Percentiles rank a stretch among this genome's conserved stretches.
These are phyloP conservation scores for Claviceps arundinis DNA, from an alignment of 2,329 filamentous ascomycete species.

Conservation along the genomic window DNA sequence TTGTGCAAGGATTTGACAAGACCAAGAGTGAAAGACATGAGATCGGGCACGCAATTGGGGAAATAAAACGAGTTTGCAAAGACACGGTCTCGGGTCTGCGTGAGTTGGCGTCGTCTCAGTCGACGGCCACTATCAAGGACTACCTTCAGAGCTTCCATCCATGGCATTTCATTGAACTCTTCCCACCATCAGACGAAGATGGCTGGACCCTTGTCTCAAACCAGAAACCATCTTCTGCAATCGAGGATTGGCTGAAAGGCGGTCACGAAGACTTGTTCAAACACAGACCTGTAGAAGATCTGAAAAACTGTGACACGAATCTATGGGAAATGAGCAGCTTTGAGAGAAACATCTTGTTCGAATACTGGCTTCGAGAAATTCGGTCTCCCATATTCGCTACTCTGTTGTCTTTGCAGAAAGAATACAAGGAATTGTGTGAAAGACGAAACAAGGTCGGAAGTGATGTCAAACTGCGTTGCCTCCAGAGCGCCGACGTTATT, in stretches of 20 bases:
- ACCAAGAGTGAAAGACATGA: slow-evolving; percentile 26
- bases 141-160: not conserved
- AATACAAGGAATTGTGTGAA: not conserved
- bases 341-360: not conserved
- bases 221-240: not conserved
- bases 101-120: not conserved
- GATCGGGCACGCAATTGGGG: slow-evolving; percentile 9
- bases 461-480: slow-evolving; percentile 4
- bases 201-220: not conserved
- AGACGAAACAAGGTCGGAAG: not conserved
- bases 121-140: not conserved
- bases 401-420: not conserved
- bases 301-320: not conserved
- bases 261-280: not conserved
- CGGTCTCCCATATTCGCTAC: not conserved
- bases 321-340: not conserved
- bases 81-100: not conserved
- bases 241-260: not conserved
- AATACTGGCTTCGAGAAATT: not conserved
- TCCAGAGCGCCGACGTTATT: slow-evolving; percentile 32
- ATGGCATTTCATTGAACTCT: not conserved
- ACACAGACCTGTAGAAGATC: not conserved
- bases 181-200: not conserved
- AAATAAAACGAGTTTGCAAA: not conserved
- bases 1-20: slow-evolving; percentile 17